These are phyloP conservation scores for Polytrichum formosum DNA, from an alignment of 225 moss, liverwort and hornwort species.

Conservation along the genomic window DNA sequence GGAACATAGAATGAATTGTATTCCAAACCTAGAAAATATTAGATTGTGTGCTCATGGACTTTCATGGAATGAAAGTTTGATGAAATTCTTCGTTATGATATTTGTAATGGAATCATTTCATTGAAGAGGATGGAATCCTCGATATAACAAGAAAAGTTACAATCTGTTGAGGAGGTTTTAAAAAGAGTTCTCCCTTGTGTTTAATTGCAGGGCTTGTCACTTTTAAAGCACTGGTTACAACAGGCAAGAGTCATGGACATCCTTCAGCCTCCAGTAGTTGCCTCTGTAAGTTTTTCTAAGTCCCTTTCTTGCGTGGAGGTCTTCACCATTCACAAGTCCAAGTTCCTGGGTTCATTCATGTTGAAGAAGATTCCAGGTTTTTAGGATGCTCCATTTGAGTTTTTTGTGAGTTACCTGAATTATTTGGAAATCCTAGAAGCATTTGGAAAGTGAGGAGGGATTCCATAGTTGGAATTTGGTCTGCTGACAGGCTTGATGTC, in stretches of 20 bases:
- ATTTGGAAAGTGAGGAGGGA: not conserved
- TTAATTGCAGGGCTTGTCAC: constrained; percentile 43
- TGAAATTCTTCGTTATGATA: not conserved
- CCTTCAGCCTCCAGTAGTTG: constrained; percentile 85
- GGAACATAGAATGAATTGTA: too few species aligned
- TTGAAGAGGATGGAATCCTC: not conserved
- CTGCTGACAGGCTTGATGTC: not conserved
- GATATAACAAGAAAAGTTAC: not conserved
- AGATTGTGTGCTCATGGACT: too few species aligned
- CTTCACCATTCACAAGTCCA: too few species aligned
- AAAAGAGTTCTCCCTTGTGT: not conserved
- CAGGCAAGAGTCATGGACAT: constrained; percentile 55
- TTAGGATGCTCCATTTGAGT: not conserved
- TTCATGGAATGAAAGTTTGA: too few species aligned
- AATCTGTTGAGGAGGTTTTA: not conserved
- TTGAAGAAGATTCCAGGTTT: too few species aligned
- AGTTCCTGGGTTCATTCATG: too few species aligned
- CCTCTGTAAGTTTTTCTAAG: constrained; percentile 62
- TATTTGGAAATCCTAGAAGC: not conserved
- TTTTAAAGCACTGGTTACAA: constrained; percentile 31
- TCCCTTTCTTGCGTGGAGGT: too few species aligned
- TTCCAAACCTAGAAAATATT: too few species aligned
- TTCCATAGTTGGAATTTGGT: not conserved
- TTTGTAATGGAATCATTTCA: not conserved
- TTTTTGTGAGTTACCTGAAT: not conserved